phyloP scores from a whole-genome alignment of 305 asterid species.

The Solanum hybrid region DNA sequence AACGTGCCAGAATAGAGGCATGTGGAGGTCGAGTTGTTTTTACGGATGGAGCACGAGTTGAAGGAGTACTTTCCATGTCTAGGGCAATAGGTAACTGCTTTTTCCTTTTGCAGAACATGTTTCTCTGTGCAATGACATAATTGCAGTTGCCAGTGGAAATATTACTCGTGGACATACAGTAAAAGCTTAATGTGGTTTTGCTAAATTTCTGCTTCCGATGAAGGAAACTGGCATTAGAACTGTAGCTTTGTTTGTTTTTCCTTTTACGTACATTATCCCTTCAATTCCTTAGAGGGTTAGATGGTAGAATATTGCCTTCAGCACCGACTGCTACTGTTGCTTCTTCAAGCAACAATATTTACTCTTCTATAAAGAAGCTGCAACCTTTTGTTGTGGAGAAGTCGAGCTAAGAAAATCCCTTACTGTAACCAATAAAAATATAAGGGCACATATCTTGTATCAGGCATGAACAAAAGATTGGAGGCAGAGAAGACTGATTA shows the following conservation, averaged over 20 bases:
- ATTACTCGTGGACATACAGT: not conserved
- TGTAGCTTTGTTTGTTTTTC: not conserved
- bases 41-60: conserved; percentile 28
- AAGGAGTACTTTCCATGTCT: conserved; percentile 48
- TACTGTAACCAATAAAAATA: not conserved
- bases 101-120: not conserved
- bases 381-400: not conserved
- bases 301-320: not conserved
- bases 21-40: conserved; percentile 30
- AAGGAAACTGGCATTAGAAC: not conserved
- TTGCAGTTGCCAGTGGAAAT: not conserved
- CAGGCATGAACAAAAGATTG: not conserved
- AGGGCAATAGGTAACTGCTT: conserved; percentile 47
- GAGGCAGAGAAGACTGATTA: not conserved
- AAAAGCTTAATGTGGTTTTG: not conserved
- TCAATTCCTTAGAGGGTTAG: not conserved
- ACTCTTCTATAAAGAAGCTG: not conserved
- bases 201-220: not conserved
- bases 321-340: not conserved
- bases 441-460: not conserved
- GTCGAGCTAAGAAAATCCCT: not conserved
- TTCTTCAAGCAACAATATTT: not conserved
- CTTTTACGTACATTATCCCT: not conserved
- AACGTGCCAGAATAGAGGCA: conserved; percentile 37
- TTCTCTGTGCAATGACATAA: conserved; percentile 12